Percentiles rank a stretch among this genome's conserved stretches.
Evolutionary conservation across 202 grass and related monocot genomes (phyloP).

Genomic region (Hordeum pubiflorum): DNA sequence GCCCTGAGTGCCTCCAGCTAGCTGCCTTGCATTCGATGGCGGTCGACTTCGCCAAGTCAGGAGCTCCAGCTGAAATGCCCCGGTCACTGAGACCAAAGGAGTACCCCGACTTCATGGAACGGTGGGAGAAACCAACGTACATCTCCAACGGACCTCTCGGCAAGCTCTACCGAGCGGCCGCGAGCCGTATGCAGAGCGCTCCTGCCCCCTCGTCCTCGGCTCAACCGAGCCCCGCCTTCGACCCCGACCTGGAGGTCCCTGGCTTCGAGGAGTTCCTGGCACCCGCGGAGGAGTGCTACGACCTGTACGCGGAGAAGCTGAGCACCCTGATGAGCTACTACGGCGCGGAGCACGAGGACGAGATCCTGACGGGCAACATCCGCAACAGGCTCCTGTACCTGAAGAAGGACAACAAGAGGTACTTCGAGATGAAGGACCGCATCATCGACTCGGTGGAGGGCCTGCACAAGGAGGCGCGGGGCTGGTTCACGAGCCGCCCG

Average conservation of each 20-base stretch:
- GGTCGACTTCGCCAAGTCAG: conserved; percentile 86
- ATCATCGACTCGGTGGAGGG: conserved; percentile 50
- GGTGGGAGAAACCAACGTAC: conserved; percentile 62
- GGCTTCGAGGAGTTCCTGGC: conserved; percentile 55
- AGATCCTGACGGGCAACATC: conserved; percentile 93
- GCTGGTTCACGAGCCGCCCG: conserved; percentile 39
- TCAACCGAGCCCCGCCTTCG: conserved; percentile 17
- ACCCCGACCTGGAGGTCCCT: conserved; percentile 53
- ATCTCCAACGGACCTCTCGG: conserved; percentile 56
- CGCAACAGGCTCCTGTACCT: conserved; percentile 59
- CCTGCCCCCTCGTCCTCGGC: background rate
- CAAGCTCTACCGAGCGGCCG: conserved; percentile 51
- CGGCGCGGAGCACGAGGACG: conserved; percentile 63
- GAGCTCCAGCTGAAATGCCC: conserved; percentile 80
- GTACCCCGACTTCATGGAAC: conserved; percentile 90
- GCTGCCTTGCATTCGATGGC: conserved; percentile 89
- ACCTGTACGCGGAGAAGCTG: conserved; percentile 62
- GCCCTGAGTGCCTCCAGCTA: conserved; percentile 67
- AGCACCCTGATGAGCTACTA: conserved; percentile 72
- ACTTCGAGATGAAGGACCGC: conserved; percentile 87
- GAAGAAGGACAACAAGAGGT: conserved; percentile 64
- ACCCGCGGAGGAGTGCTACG: conserved; percentile 47
- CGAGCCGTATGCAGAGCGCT: conserved; percentile 20
- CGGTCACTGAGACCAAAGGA: conserved; percentile 49
- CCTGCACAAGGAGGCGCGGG: conserved; percentile 45